These are phyloP conservation scores for Suillus subalutaceus DNA, from an alignment of 768 basidiomycete species.

Conservation along the genomic window DNA sequence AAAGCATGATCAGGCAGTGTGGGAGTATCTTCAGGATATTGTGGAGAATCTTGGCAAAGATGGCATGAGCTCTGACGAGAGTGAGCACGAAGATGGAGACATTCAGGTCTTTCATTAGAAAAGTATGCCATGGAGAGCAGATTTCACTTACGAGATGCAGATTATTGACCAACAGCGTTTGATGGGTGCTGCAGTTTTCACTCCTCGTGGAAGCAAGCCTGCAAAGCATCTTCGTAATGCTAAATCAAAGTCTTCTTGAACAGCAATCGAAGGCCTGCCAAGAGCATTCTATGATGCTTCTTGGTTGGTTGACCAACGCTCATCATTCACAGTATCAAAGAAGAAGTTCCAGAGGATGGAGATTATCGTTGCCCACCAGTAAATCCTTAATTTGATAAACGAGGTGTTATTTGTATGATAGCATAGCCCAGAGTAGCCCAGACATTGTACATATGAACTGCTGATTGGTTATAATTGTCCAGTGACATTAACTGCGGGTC, in stretches of 20 bases:
- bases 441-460: no score
- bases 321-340: not conserved
- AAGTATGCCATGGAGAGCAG: not conserved
- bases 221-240: not conserved
- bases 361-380: not conserved
- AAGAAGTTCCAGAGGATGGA: constrained; percentile 1
- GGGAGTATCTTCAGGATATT: not conserved
- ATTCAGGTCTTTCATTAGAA: not conserved
- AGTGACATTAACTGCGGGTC: no score
- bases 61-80: constrained; percentile 11
- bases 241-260: not conserved
- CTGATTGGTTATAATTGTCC: no score
- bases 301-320: not conserved
- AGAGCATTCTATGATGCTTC: not conserved
- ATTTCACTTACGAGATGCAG: not conserved
- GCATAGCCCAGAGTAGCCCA: no score
- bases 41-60: constrained; percentile 3
- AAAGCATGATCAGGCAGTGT: not conserved
- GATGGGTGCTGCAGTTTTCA: not conserved
- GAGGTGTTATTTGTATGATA: no score
- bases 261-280: not conserved
- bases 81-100: not conserved
- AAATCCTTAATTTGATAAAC: no score
- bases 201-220: not conserved
- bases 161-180: not conserved